A percentile compares a stretch with the other conserved stretches of the same genome.
These are phyloP conservation scores for Nitzschia sp. DNA, from an alignment of 108 stramenopile genomes.

Conservation along the genomic window DNA sequence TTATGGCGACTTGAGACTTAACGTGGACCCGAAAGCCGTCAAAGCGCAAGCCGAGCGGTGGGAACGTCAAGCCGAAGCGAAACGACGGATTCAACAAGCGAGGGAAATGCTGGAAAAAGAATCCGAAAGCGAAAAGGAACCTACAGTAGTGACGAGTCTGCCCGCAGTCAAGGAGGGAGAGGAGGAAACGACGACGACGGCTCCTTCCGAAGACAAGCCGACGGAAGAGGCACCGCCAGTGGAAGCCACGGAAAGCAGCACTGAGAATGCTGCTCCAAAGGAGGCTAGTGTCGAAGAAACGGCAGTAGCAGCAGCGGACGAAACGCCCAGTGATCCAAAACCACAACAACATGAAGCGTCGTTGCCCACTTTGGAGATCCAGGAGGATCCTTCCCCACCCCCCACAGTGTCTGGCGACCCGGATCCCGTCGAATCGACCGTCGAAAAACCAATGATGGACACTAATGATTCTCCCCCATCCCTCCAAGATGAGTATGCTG, in stretches of 20 bases:
- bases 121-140: background rate
- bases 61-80: conserved; percentile 41
- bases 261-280: background rate
- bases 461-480: background rate
- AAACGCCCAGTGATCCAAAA: background rate
- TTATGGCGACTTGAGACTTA: conserved; percentile 55
- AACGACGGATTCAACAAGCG: conserved; percentile 25
- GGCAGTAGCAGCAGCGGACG: background rate
- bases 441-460: background rate
- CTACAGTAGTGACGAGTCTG: background rate
- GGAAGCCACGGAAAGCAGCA: background rate
- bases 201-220: background rate
- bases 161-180: background rate
- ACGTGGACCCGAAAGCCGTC: conserved; percentile 35
- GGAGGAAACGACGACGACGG: background rate
- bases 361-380: background rate
- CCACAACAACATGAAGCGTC: background rate
- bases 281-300: background rate
- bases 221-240: background rate
- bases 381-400: background rate
- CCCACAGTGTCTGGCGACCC: background rate
- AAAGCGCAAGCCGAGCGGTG: conserved; percentile 25
- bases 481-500: conserved; percentile 8
- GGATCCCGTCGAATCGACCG: background rate
- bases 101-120: background rate